A percentile compares a stretch with the other conserved stretches of the same genome.
phyloP scores from a whole-genome alignment of 352 stramenopile genomes.

The Globisporangium middletonii region DNA sequence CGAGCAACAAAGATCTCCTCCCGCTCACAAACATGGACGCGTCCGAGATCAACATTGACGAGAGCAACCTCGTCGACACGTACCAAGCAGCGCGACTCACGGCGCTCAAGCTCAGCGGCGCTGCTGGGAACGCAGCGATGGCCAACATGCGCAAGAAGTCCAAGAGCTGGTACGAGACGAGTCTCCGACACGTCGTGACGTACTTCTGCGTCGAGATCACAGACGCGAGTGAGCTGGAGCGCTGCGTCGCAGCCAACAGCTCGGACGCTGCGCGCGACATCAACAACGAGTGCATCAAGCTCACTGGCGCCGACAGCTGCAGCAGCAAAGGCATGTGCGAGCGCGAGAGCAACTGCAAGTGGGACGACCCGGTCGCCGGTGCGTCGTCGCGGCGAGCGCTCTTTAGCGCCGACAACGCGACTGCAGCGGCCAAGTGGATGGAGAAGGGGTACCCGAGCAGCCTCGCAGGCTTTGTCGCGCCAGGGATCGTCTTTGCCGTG shows the following conservation, averaged over 20 bases:
- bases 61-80: constrained; percentile 45
- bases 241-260: constrained; percentile 49
- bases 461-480: constrained; percentile 59
- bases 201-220: constrained; percentile 65
- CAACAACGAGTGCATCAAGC: constrained; percentile 43
- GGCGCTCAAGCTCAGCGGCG: constrained; percentile 56
- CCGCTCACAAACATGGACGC: constrained; percentile 44
- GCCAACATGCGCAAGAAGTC: constrained; percentile 65
- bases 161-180: constrained; percentile 57
- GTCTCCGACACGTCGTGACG: constrained; percentile 58
- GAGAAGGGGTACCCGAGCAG: constrained; percentile 56
- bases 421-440: constrained; percentile 59
- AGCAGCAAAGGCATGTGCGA: constrained; percentile 55
- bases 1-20: constrained; percentile 47
- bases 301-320: constrained; percentile 48
- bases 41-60: constrained; percentile 57
- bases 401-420: constrained; percentile 52
- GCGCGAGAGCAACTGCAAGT: constrained; percentile 77
- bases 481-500: constrained; percentile 68
- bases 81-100: constrained; percentile 66
- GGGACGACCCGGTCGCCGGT: constrained; percentile 49
- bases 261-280: constrained; percentile 41
- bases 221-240: constrained; percentile 32
- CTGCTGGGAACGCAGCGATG: constrained; percentile 60
- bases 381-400: constrained; percentile 36